Conservation (phyloP, 2,329 filamentous ascomycete genomes). For the Chaetomium strumarium region DNA sequence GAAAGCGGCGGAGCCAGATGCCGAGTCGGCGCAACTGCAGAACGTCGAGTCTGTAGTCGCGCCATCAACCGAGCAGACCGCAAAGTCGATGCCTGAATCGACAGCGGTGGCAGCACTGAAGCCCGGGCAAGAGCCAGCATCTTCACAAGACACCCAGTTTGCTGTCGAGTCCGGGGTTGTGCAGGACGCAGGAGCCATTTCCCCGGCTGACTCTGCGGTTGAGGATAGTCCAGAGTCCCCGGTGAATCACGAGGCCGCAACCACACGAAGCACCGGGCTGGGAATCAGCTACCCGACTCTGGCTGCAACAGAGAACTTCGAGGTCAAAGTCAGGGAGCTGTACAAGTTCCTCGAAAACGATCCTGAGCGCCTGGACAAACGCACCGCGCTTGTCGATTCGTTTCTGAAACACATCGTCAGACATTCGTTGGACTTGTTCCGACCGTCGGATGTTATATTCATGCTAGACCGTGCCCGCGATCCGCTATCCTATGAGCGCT, state of each 20-base stretch:
- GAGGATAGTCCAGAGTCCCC: background rate
- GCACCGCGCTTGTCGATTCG: slow-evolving; percentile 3
- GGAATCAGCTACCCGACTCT: slow-evolving; percentile 2
- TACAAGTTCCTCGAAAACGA: slow-evolving; percentile 2
- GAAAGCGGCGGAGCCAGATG: too few species aligned
- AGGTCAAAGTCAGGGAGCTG: slow-evolving; percentile 7
- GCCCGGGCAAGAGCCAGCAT: background rate
- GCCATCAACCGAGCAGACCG: background rate
- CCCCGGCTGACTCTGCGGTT: background rate
- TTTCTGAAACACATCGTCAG: slow-evolving; percentile 18
- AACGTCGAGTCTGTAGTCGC: background rate
- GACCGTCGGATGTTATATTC: slow-evolving; percentile 25
- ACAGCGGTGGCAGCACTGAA: background rate
- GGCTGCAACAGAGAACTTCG: slow-evolving; percentile 9
- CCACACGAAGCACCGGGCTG: background rate
- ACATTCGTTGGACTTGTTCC: slow-evolving; percentile 19
- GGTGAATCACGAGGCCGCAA: background rate
- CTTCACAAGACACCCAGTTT: background rate
- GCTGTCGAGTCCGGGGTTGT: background rate
- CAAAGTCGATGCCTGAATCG: background rate
- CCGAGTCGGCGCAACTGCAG: background rate
- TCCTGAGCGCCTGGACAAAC: background rate
- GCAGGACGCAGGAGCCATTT: too few species aligned
- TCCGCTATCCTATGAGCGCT: slow-evolving; percentile 37
- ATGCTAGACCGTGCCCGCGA: slow-evolving; percentile 40